Evolutionary conservation across 495 filamentous ascomycete species (phyloP).

Genomic region (Penicillium manginii): DNA sequence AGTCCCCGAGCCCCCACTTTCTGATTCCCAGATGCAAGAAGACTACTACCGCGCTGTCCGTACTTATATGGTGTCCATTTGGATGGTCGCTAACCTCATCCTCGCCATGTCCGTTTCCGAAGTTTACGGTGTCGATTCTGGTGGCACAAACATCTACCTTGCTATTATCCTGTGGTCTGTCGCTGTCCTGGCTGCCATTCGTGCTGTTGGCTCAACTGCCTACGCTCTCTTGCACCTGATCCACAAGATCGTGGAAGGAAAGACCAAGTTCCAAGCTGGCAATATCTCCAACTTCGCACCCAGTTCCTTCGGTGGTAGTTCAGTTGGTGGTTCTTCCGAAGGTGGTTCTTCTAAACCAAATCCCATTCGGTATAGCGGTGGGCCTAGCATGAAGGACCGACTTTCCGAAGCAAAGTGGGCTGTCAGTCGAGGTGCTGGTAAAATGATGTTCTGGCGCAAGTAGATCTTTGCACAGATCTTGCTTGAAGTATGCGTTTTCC

Average conservation of each 20-base stretch:
- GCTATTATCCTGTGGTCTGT: conserved; percentile 93
- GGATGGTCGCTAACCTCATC: conserved; percentile 91
- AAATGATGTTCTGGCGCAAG: conserved; percentile 53
- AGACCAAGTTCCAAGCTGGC: conserved; percentile 63
- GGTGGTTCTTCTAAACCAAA: conserved; percentile 26
- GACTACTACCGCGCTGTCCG: conserved; percentile 98
- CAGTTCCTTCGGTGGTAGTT: conserved; percentile 29
- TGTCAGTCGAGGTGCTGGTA: conserved; percentile 37
- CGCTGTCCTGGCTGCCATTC: conserved; percentile 80
- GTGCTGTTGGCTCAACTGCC: conserved; percentile 77
- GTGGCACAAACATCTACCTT: conserved; percentile 88
- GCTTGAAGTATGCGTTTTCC: neutral
- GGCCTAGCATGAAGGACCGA: conserved; percentile 40
- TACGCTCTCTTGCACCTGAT: conserved; percentile 83
- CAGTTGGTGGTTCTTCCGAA: conserved; percentile 31
- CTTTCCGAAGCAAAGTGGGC: conserved; percentile 43
- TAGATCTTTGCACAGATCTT: conserved; percentile 13
- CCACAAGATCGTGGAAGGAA: conserved; percentile 83
- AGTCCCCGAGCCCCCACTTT: conserved; percentile 61
- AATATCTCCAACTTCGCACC: conserved; percentile 40
- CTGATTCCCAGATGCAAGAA: conserved; percentile 86
- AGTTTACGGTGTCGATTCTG: conserved; percentile 66
- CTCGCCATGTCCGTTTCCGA: conserved; percentile 94
- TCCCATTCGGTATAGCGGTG: conserved; percentile 40
- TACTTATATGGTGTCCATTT: conserved; percentile 97